Base-by-base conservation (phyloP, 2,329 filamentous ascomycete genomes). In the Colletotrichum viniferum region DNA sequence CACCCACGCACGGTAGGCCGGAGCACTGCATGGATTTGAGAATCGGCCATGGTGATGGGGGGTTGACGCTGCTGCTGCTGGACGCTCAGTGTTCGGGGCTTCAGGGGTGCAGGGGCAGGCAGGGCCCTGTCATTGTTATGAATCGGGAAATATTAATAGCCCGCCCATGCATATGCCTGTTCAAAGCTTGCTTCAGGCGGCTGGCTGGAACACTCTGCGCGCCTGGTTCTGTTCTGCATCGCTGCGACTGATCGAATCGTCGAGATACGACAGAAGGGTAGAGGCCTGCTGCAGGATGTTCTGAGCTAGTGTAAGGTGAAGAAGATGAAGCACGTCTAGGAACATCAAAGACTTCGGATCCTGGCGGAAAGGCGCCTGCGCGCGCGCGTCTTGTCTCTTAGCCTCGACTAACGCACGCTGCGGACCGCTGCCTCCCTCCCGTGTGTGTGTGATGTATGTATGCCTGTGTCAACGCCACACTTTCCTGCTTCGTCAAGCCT, bases 131-230 rank as follows among this genome's bases (percentile, higher is more conserved):
- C 38, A 28, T 14, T 24, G 68, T 61, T 34, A 24, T 48, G 69
- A 56, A 62, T 63, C 69, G 69, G 73, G 69, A 48, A 68, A 69
- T 69, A 75, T 69, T 73, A 68, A 75, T 68, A 75, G 73, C 56
- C 69, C 72, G 73, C 63, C 69, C 58, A 69, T 68, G 63, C 69
- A 64, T 43, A 26, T 69, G 55, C 66, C 66, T 69, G 66, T 61
- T 32, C 55, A 61, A 52, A 70, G 56, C 66, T 48, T 69, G 66
- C 66, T 38, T 61, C 56, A 52, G 67, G 60, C 28, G 56, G 67
- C 67, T 52, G 55, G 55, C 55, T 61, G 69, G 69, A 65, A 71
- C 60, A 71, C n/a, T n/a, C 60, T 38, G 56, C 38, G 55, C 30
- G 56, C 66, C 52, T 52, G 43, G 43, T 52, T 52, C 43, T 68